phyloP scores from a whole-genome alignment of 2,329 filamentous ascomycete species.

The Trichocomaceae sp. region DNA sequence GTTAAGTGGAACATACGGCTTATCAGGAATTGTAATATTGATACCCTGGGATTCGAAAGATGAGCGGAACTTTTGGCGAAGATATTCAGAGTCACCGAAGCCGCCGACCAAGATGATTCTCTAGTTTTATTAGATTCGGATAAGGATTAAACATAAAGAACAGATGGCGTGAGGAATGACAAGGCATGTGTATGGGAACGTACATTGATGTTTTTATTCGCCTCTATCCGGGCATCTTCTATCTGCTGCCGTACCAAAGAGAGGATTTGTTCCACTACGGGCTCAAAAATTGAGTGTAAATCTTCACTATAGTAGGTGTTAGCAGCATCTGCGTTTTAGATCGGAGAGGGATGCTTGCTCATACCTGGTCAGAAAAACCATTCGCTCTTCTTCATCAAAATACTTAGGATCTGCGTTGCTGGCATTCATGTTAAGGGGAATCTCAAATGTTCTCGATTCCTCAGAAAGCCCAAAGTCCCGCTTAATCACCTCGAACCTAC shows the following conservation, averaged over 20 bases:
- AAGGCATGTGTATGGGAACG: not conserved
- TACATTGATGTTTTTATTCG: not conserved
- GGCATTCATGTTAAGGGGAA: not conserved
- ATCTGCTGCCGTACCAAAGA: constrained; percentile 1
- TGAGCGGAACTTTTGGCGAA: not conserved
- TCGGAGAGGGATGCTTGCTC: not conserved
- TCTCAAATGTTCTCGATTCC: not conserved
- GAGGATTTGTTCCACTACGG: constrained; percentile 5
- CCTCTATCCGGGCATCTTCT: not conserved
- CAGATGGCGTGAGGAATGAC: too few relatives aligned
- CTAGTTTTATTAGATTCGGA: too few relatives aligned
- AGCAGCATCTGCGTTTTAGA: not conserved
- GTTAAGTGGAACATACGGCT: not conserved
- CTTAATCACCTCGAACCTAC: constrained; percentile 28
- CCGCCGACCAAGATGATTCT: constrained; percentile 1
- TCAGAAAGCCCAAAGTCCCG: constrained; percentile 20
- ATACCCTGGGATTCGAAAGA: not conserved
- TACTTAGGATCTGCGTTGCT: not conserved
- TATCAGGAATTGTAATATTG: constrained; percentile 1
- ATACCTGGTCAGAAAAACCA: constrained; percentile 2
- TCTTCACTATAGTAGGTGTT: not conserved
- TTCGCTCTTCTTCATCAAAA: not conserved
- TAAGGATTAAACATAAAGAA: too few relatives aligned
- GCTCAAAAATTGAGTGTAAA: constrained; percentile 1
- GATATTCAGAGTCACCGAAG: constrained; percentile 6